Percentiles rank a stretch among this genome's conserved stretches.
Evolutionary conservation across 495 filamentous ascomycete genomes (phyloP).

Genomic region (Neurospora sp.): DNA sequence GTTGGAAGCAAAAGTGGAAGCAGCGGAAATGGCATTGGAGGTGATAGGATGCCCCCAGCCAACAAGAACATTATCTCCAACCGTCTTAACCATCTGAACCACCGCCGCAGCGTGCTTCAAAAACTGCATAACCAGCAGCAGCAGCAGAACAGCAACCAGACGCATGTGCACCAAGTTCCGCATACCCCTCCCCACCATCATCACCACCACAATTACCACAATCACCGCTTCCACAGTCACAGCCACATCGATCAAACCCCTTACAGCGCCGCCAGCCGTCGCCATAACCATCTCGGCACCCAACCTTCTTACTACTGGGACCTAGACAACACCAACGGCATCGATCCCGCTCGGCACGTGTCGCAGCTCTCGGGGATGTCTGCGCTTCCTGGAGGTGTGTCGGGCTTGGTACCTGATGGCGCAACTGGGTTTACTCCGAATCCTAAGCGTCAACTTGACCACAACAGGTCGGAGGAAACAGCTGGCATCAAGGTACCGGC

Average conservation of each 20-base stretch:
- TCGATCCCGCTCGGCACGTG: neutral
- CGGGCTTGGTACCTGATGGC: neutral
- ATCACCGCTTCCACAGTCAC: neutral
- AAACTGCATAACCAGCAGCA: neutral
- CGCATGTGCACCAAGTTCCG: neutral
- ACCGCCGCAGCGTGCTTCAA: neutral
- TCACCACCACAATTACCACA: neutral
- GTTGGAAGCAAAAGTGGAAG: neutral
- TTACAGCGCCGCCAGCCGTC: neutral
- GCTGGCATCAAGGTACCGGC: neutral
- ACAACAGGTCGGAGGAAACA: neutral
- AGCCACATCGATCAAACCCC: neutral
- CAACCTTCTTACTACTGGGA: neutral
- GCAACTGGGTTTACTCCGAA: neutral
- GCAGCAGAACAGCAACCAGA: neutral
- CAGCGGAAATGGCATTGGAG: neutral
- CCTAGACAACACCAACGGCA: neutral
- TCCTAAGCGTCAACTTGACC: neutral
- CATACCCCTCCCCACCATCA: neutral
- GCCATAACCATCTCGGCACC: neutral
- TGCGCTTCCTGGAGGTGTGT: neutral
- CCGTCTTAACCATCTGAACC: neutral
- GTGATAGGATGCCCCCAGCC: neutral
- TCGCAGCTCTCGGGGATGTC: neutral
- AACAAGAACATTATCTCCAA: neutral